Evolutionary conservation across 305 asterid genomes (phyloP).

Genomic region (Solanum hybrid): DNA sequence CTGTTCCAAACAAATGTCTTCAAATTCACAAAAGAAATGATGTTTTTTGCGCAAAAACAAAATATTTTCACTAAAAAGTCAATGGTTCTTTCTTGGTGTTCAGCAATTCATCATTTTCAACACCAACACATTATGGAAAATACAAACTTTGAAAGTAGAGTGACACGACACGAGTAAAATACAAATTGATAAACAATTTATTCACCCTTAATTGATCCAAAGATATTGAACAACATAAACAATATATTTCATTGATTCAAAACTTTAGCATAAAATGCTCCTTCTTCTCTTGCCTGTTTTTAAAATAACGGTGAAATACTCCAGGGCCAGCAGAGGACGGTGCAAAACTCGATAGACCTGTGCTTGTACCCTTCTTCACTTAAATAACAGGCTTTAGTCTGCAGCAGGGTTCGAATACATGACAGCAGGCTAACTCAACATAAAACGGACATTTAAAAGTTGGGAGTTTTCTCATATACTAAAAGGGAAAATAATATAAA

Average conservation of each 20-base stretch:
- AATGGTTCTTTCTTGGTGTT: not conserved
- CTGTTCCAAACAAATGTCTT: not conserved
- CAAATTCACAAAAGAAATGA: not conserved
- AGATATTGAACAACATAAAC: not conserved
- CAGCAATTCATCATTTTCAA: not conserved
- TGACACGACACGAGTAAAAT: not conserved
- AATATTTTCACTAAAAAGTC: not conserved
- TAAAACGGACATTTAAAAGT: not conserved
- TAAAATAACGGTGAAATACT: not conserved
- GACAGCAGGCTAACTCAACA: not conserved
- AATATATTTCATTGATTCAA: not conserved
- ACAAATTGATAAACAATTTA: not conserved
- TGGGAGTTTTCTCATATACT: not conserved
- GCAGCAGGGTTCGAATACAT: not conserved
- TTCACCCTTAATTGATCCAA: not conserved
- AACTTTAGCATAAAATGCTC: not conserved
- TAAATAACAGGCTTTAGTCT: not conserved
- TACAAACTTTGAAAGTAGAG: not conserved
- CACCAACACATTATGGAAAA: not conserved
- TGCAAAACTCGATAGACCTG: not conserved
- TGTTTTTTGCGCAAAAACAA: not conserved
- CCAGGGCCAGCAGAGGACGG: not conserved
- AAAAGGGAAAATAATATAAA: not conserved
- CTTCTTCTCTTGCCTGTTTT: not conserved
- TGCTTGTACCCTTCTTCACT: not conserved